Base-by-base conservation (phyloP, 1,284 basidiomycete species). In the Apiotrichum mycotoxinovorans region DNA sequence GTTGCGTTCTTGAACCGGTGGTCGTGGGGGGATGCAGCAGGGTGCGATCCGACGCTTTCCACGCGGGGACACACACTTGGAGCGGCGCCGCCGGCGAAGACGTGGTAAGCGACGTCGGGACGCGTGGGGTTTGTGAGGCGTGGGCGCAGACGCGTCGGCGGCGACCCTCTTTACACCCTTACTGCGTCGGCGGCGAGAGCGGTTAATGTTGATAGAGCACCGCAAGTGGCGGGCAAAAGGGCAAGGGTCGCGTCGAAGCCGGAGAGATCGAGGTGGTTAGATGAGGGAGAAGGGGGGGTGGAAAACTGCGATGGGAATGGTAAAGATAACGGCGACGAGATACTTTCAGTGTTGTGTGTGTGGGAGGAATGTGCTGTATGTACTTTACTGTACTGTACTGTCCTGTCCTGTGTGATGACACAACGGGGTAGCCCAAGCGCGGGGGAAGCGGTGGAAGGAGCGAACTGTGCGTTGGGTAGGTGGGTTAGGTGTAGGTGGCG, bases 161-260 rank as follows among this genome's bases (percentile, higher is more conserved):
- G 30, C n/a, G n/a, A n/a, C 48, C 46, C 46, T 34, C 33, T 48
- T 35, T 37, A 51, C 49, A 38, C 49, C 49, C n/a, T 41, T 38
- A 26, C 37, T 51, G 49, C 49, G 49, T 51, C 18, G 57, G 52
- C 4, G 51, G 23, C 20, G 63, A 52, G 18, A 15, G n/a, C n/a
- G 61, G 49, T 12, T 57, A 54, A 50, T 66, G 62, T 10, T 20
- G 65, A 47, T 10, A 62, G 58, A 10, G 52, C 62, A 22, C 54
- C 26, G 26, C 44, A 11, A 7, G 17, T 65, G 62, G 42, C 69
- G 63, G 27, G 61, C n/a, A 1, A 62, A 62, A 12, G 64, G 66
- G 51, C 52, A n/a, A 66, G 12, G 20, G 66, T 12, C 55, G 41
- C 53, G 60, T 35, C 38, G 26, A 37, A 48, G 51, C 10, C 42